Evolutionary conservation across 352 stramenopile species (phyloP), one percentile per base, ranked within the genome.

Genomic region (Globisporangium middletonii): DNA sequence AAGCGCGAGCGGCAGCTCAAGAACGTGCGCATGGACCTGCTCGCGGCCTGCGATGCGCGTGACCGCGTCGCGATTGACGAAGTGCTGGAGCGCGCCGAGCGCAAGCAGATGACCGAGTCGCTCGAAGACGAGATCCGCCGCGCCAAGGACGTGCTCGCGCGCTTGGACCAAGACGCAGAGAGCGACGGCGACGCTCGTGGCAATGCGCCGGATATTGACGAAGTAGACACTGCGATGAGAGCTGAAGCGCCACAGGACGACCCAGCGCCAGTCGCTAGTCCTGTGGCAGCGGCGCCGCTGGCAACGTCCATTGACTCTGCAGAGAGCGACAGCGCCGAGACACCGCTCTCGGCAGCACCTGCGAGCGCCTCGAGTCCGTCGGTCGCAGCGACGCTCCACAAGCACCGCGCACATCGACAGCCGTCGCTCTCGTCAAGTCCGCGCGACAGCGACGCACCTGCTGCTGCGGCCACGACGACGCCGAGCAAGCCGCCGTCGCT

Each of bases 1-100:
- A 93, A 93, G 47, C 73, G 83, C 5, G 68, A 89, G 50, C 85
- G 82, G 15, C 83, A 93, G 51, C 58, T 91, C 4, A 79, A 88
- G 26, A 90, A 88, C 45, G 55, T 93, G 28, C 79, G 82, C 28
- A 53, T 56, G 11, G 59, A 83, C 50, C 67, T 86, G 30, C 62
- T 67, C 5, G 62, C 83, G 19, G 73, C 79, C 11, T 75, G 64
- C 33, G 61, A 62, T 7, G 42, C 55, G 3, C 64, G 75, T n/a
- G 67, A 91, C 57, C 70, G 68, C 28, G 59, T 35, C 19, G 67
- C 67, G 8, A 85, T 93, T 28, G 60, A 79, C 15, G 77, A 90
- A 33, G 81, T 77, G 0, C 62, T 93, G 44, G 83, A 77, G 19
- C 77, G 83, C 5, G 71, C 76, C 0, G 77, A 89, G 57, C 77